phyloP scores from a whole-genome alignment of 345 rosid species.

The Pistacia atlantica region DNA sequence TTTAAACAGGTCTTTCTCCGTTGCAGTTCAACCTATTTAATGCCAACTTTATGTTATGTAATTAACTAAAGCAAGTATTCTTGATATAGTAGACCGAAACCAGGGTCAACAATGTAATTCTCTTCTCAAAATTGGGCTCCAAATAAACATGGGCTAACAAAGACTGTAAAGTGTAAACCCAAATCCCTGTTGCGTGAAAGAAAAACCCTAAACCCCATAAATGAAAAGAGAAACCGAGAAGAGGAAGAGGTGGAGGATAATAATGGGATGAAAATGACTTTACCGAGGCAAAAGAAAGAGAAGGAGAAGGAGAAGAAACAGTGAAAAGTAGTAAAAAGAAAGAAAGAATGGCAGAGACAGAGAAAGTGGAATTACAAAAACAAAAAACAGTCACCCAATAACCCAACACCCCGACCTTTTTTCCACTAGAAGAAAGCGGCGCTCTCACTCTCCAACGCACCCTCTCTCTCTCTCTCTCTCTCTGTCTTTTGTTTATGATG shows the following conservation, averaged over 20 bases:
- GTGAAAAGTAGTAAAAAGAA: conserved; percentile 16
- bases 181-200: background rate
- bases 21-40: too few relatives aligned
- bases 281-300: conserved; percentile 23
- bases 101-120: too few relatives aligned
- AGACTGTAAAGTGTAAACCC: background rate
- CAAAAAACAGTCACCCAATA: background rate
- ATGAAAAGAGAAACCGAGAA: background rate
- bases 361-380: conserved; percentile 1
- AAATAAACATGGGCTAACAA: background rate
- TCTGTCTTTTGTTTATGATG: accelerated
- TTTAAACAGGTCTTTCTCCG: too few relatives aligned
- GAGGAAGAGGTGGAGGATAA: background rate
- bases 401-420: background rate
- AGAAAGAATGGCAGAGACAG: conserved; percentile 12
- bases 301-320: background rate
- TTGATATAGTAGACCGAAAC: too few relatives aligned
- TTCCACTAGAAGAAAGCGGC: conserved; percentile 31
- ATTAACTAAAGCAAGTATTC: too few relatives aligned
- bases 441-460: background rate
- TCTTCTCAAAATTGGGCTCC: background rate
- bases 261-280: background rate
- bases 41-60: too few relatives aligned
- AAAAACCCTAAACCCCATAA: too few relatives aligned
- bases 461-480: background rate